Evolutionary conservation across 2,329 filamentous ascomycete species (phyloP), one percentile per base, ranked within the genome.

Genomic region (Fusarium verticillioides): DNA sequence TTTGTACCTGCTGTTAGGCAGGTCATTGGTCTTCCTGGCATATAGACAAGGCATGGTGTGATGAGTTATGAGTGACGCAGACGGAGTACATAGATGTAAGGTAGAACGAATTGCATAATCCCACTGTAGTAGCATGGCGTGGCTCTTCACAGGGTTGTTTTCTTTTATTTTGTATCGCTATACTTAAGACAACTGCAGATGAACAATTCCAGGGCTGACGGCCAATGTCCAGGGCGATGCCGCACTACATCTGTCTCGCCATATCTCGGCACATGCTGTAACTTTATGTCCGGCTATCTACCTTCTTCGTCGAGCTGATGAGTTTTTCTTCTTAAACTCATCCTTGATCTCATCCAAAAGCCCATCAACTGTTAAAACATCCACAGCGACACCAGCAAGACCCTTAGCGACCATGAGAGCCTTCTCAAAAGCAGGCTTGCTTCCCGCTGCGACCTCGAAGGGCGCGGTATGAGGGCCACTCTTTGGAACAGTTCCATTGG

Each of bases 381-480:
- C 86, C 6, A 87, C 66, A 0, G 83, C 87, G 2, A 84, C 83
- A 7, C 84, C 85, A 4, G 86, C 86, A 47, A 88, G 75, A 7
- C 82, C 84, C 71, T 88, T 88, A 0, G 82, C 86, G 2, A 85
- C 85, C 57, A 83, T 81, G 30, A 88, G 72, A 1, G 85, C 82
- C 49, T 84, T 81, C 34, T 84, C 78, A 62, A 87, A 88, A 0
- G 86, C 85, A 21, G 82, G 81, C 30, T 79, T 81, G 0, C 85
- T 88, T 8, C 87, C 87, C 0, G 87, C 84, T 0, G 87, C 85
- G 7, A 81, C 79, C 13, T 87, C 85, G 72, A 89, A 91, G 0
- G 85, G 84, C 0, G 85, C 84, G 12, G 84, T 91, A 66, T 88
- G 88, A 23, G 88, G 87, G 0, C 86, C 85, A 12, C 56, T 63